Evolutionary conservation across 1,284 basidiomycete genomes (phyloP).

Genomic region (Ceratobasidium sp.): DNA sequence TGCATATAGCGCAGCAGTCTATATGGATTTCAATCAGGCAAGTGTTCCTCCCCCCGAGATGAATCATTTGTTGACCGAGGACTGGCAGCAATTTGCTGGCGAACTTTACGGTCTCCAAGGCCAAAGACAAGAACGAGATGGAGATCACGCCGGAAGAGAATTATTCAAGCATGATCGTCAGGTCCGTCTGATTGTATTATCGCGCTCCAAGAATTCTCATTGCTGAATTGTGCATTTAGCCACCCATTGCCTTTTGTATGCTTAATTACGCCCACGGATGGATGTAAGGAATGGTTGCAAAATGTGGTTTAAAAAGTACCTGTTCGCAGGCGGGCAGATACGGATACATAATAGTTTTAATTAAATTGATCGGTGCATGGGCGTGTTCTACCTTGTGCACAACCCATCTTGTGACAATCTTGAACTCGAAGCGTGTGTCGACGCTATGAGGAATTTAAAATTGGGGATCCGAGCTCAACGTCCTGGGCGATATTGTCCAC

Average conservation of each 20-base stretch:
- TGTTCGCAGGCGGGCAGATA: no score
- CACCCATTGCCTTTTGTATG: conserved; percentile 27
- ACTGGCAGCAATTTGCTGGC: conserved; percentile 21
- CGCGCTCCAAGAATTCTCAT: neutral
- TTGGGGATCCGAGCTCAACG: no score
- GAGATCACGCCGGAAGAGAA: conserved; percentile 21
- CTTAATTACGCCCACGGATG: neutral
- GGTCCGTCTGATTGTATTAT: neutral
- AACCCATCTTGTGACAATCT: no score
- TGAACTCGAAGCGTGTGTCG: no score
- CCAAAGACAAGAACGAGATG: conserved; percentile 16
- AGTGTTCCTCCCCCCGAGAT: no score
- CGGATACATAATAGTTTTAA: no score
- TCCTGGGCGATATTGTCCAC: no score
- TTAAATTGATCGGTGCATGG: no score
- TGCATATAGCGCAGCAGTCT: conserved; percentile 27
- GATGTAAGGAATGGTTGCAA: conserved; percentile 27
- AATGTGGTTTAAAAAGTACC: neutral
- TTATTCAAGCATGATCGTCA: conserved; percentile 25
- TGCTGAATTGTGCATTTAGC: neutral
- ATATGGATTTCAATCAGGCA: conserved; percentile 32
- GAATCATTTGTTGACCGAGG: neutral
- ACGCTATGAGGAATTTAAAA: no score
- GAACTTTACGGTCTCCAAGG: conserved; percentile 30
- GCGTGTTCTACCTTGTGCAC: no score